Conservation (phyloP, 1,139 yeast genomes). For the Trichomonascaceae sp. region DNA sequence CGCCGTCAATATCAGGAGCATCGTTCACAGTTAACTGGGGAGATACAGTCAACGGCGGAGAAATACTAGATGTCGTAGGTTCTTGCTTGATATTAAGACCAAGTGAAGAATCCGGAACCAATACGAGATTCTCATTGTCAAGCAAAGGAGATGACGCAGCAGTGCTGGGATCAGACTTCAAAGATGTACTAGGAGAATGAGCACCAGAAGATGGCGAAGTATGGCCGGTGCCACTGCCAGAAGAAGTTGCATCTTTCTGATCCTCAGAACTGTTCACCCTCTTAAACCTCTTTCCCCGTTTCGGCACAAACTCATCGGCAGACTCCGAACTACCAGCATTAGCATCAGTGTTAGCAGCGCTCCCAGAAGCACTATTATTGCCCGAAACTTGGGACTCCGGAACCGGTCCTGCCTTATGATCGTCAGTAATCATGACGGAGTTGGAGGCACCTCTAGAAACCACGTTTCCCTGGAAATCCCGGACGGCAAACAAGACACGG, state of each 20-base stretch:
- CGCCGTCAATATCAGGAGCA: background rate
- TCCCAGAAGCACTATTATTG: background rate
- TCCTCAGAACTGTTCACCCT: conserved; percentile 7
- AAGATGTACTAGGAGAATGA: conserved; percentile 11
- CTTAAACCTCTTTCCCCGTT: conserved; percentile 3
- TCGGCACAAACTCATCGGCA: conserved; percentile 1
- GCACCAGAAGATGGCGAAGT: conserved; percentile 8
- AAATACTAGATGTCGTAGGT: background rate
- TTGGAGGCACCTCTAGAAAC: conserved; percentile 66
- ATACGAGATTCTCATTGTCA: background rate
- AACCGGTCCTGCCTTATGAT: conserved; percentile 50
- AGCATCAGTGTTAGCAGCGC: conserved; percentile 4
- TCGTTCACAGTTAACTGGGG: background rate
- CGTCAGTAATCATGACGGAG: conserved; percentile 85
- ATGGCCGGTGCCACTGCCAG: conserved; percentile 6
- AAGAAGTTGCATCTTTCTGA: background rate
- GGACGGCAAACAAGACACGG: conserved; percentile 57
- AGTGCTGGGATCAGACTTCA: conserved; percentile 14
- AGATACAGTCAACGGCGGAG: background rate
- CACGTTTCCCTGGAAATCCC: conserved; percentile 51
- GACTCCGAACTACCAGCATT: conserved; percentile 3
- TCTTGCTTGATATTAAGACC: background rate
- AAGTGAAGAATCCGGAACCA: background rate
- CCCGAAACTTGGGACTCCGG: background rate
- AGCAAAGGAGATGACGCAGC: conserved; percentile 16